phyloP scores from a whole-genome alignment of 2,329 filamentous ascomycete genomes.

The Huntiella omanensis region DNA sequence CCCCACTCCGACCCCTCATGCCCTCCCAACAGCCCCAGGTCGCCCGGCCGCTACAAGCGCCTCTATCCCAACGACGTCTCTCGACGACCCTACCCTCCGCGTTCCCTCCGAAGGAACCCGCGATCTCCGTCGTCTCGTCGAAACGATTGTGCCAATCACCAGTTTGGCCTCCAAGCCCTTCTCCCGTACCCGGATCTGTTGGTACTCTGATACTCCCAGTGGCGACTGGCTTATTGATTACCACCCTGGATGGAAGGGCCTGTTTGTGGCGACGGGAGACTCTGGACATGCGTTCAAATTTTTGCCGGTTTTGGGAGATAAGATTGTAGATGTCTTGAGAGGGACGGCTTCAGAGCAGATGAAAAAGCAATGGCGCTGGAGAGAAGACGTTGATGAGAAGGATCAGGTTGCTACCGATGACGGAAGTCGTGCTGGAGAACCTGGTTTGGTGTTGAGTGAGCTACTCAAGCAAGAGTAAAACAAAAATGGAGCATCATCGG shows the following conservation, averaged over 20 bases:
- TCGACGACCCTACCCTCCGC: constrained; percentile 23
- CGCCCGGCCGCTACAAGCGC: constrained; percentile 13
- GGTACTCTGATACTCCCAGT: constrained; percentile 57
- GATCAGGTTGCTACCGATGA: constrained; percentile 20
- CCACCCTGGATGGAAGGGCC: constrained; percentile 39
- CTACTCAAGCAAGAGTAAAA: constrained; percentile 15
- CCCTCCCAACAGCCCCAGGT: constrained; percentile 17
- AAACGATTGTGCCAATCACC: constrained; percentile 31
- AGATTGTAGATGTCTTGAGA: constrained; percentile 36
- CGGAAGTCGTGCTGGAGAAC: constrained; percentile 24
- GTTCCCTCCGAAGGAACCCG: constrained; percentile 42
- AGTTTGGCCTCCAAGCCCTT: constrained; percentile 41
- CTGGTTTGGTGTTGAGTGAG: constrained; percentile 21
- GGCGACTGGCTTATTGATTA: constrained; percentile 55
- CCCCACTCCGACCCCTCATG: constrained; percentile 21
- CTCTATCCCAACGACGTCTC: constrained; percentile 20
- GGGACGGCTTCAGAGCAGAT: constrained; percentile 30
- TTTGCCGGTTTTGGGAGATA: constrained; percentile 44
- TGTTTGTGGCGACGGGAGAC: constrained; percentile 44
- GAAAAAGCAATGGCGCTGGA: constrained; percentile 42
- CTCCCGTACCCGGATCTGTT: constrained; percentile 45
- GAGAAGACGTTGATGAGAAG: constrained; percentile 19
- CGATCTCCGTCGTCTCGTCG: constrained; percentile 41
- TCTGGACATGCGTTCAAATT: constrained; percentile 54
- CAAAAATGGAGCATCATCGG: neutral